Conservation (phyloP, 805 yeast species). For the Kurtzmaniella cleridarum region DNA sequence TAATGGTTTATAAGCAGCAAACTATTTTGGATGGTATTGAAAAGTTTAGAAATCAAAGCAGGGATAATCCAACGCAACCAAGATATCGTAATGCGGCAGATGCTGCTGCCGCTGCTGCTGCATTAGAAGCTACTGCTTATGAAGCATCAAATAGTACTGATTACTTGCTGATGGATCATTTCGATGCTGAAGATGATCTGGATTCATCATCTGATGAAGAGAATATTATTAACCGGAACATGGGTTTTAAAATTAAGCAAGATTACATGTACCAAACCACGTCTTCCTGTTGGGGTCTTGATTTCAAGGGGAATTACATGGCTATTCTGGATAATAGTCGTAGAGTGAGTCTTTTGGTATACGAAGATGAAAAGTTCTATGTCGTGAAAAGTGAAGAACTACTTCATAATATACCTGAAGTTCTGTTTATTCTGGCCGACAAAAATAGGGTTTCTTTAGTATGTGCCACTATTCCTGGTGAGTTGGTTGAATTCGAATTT, state of each 20-base stretch:
- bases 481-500: conserved; percentile 36
- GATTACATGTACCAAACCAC: conserved; percentile 27
- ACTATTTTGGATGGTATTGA: conserved; percentile 17
- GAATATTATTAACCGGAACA: conserved; percentile 9
- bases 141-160: not conserved
- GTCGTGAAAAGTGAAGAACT: conserved; percentile 37
- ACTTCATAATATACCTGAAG: conserved; percentile 52
- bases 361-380: conserved; percentile 20
- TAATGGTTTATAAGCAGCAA: conserved; percentile 29
- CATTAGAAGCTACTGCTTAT: not conserved
- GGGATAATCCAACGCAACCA: not conserved
- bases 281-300: conserved; percentile 62
- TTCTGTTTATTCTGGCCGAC: conserved; percentile 30
- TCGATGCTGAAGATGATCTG: conserved; percentile 3
- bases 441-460: conserved; percentile 18
- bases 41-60: not conserved
- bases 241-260: conserved; percentile 17
- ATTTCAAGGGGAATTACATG: conserved; percentile 32
- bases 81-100: not conserved
- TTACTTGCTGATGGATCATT: not conserved
- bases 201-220: conserved; percentile 6
- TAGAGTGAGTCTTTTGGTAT: conserved; percentile 36
- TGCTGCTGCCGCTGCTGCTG: not conserved
- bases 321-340: conserved; percentile 54
- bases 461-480: conserved; percentile 45